Base-by-base conservation (phyloP, 2,329 filamentous ascomycete species). In the Ophiostoma ips region DNA sequence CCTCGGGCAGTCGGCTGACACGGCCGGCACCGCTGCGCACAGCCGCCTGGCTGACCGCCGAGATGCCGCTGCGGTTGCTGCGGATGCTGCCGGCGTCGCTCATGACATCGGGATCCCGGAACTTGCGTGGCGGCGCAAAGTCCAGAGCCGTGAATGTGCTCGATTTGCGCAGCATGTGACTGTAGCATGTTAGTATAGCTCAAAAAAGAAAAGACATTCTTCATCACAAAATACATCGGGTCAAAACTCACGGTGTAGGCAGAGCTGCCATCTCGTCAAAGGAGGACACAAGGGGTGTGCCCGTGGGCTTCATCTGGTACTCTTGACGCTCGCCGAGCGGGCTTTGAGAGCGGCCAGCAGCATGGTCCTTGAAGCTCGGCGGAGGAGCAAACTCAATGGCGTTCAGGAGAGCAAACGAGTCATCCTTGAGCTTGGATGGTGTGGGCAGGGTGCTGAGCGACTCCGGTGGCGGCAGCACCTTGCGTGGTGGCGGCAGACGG, bases 311-410 rank as follows among this genome's bases (percentile, higher is more conserved):
- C n/a, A 84, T 81, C 51, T 80, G 81, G 68, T 87, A 98, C 1
- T 87, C 80, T 33, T 81, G 67, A 56, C 78, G 71, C 62, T 82
- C 79, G 47, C 79, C 77, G 6, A 76, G 63, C 11, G 79, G 79
- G 58, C 78, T 82, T 58, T 82, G 77, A 7, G 77, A 75, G 38
- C 79, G 72, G 43, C 90, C 90, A 49, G 77, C 75, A 55, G 76
- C 79, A 53, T 82, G 77, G 34, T 90, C 85, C 55, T 70, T 72
- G 61, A 79, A 74, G 16, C 66, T 73, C 19, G 76, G 71, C 1
- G 85, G 87, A 21, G 92, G 92, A 0, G 92, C 92, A 65, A 95
- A 96, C 58, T 95, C 90, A 51, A 83, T 76, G 0, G 87, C 74
- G 47, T 69, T 68, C 57, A 80, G 59, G 68, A 84, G 64, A 43